phyloP scores from a whole-genome alignment of 306 rosid species.

The Gynostemma pentaphyllum region DNA sequence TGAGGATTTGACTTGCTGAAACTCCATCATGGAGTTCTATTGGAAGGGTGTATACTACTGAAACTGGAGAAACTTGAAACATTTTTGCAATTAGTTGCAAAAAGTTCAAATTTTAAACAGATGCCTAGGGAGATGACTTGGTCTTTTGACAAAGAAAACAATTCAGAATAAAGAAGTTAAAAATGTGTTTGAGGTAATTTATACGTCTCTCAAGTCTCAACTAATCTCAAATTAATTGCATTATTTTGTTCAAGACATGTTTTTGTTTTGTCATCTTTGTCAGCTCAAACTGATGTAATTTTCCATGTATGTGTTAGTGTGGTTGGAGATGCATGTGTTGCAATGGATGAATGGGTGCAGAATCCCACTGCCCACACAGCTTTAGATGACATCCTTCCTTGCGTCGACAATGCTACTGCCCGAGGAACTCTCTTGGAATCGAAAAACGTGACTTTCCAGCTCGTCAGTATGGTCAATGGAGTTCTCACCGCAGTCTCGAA shows the following conservation, averaged over 20 bases:
- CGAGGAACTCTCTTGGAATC: constrained; percentile 5
- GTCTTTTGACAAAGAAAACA: too few species aligned
- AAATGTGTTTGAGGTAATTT: too few species aligned
- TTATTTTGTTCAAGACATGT: not conserved
- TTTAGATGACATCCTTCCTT: constrained; percentile 14
- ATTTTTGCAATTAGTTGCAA: too few species aligned
- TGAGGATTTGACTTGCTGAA: too few species aligned
- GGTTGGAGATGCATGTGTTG: constrained; percentile 64
- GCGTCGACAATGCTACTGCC: constrained; percentile 11
- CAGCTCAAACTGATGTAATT: not conserved
- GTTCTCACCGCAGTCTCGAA: constrained; percentile 16
- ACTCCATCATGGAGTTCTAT: too few species aligned
- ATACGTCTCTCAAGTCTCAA: too few species aligned
- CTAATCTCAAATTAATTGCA: too few species aligned
- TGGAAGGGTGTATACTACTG: too few species aligned
- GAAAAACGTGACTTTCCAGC: constrained; percentile 7
- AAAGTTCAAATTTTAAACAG: too few species aligned
- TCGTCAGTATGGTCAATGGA: constrained; percentile 9
- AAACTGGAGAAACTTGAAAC: too few species aligned
- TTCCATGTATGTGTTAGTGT: constrained; percentile 25
- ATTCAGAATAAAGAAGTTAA: too few species aligned
- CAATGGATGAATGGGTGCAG: constrained; percentile 76
- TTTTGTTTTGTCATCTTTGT: constrained; percentile 1
- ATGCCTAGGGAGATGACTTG: too few species aligned
- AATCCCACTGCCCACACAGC: constrained; percentile 40